Conservation (phyloP, 2,329 filamentous ascomycete genomes). For the Coniochaeta ligniaria region DNA sequence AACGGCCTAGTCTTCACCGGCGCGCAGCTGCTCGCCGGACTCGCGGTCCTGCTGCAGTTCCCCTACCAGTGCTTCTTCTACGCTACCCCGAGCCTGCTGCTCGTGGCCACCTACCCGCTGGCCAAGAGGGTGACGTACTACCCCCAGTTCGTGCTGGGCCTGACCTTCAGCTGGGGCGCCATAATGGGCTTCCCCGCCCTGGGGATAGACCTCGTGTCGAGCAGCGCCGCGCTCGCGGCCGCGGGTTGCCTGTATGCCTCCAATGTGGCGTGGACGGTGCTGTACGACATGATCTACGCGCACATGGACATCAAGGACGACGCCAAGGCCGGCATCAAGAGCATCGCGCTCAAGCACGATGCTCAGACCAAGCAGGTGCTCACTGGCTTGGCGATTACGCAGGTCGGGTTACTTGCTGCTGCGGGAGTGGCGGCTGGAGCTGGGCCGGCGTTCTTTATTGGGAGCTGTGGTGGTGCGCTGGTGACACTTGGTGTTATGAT, state of each 20-base stretch:
- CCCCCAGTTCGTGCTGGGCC: constrained; percentile 73
- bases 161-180: constrained; percentile 86
- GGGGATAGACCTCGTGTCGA: constrained; percentile 64
- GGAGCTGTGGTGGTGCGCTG: constrained; percentile 58
- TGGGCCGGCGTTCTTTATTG: constrained; percentile 60
- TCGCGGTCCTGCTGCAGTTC: constrained; percentile 70
- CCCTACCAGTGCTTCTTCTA: constrained; percentile 69
- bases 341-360: constrained; percentile 75
- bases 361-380: constrained; percentile 70
- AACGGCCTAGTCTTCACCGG: constrained; percentile 70
- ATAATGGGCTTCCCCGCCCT: constrained; percentile 83
- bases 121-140: constrained; percentile 85
- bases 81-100: constrained; percentile 63
- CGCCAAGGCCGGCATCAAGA: constrained; percentile 79
- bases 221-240: constrained; percentile 54
- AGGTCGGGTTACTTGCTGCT: constrained; percentile 62
- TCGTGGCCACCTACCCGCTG: constrained; percentile 72
- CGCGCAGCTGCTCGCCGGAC: constrained; percentile 63
- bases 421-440: constrained; percentile 63
- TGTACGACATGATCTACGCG: constrained; percentile 92
- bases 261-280: constrained; percentile 77
- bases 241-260: constrained; percentile 67
- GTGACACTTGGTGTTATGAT: constrained; percentile 60
- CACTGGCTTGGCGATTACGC: constrained; percentile 59
- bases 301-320: constrained; percentile 90